phyloP scores from a whole-genome alignment of 352 stramenopile species.

The Elongisporangium senticosum region DNA sequence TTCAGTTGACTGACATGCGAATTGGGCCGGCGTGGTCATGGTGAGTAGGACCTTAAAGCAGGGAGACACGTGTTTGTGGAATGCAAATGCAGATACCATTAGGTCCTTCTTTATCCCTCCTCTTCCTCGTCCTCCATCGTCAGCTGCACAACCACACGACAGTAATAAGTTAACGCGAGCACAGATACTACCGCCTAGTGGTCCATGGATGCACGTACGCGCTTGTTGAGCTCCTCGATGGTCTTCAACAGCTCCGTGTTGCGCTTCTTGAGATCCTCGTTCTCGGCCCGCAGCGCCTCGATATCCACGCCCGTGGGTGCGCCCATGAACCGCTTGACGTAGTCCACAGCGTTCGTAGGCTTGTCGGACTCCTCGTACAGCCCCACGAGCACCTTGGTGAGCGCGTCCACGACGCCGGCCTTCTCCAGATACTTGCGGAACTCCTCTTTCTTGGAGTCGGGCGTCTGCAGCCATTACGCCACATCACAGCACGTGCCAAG shows the following conservation, averaged over 20 bases:
- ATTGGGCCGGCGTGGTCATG: too few relatives aligned
- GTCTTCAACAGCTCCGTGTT: slow-evolving; percentile 88
- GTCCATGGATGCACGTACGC: slow-evolving; percentile 31
- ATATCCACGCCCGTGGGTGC: slow-evolving; percentile 89
- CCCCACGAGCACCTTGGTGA: slow-evolving; percentile 96
- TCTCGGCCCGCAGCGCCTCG: slow-evolving; percentile 83
- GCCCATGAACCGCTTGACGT: slow-evolving; percentile 96
- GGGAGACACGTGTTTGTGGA: slow-evolving; percentile 8
- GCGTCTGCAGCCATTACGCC: slow-evolving; percentile 50
- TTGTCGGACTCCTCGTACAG: slow-evolving; percentile 96
- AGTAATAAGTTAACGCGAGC: background rate
- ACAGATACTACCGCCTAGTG: background rate
- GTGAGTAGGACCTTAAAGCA: too few relatives aligned
- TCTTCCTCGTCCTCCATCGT: slow-evolving; percentile 66
- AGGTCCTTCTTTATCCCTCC: slow-evolving; percentile 21
- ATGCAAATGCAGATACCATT: slow-evolving; percentile 19
- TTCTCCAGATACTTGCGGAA: slow-evolving; percentile 98
- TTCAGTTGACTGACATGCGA: background rate
- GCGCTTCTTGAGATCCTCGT: slow-evolving; percentile 91
- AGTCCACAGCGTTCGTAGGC: slow-evolving; percentile 95
- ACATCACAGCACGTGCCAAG: background rate
- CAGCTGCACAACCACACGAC: slow-evolving; percentile 22
- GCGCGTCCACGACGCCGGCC: slow-evolving; percentile 94
- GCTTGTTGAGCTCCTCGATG: slow-evolving; percentile 89
- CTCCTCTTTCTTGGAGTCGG: slow-evolving; percentile 98